These are phyloP conservation scores for Plantago coronopus DNA, from an alignment of 305 asterid species.

Conservation along the genomic window DNA sequence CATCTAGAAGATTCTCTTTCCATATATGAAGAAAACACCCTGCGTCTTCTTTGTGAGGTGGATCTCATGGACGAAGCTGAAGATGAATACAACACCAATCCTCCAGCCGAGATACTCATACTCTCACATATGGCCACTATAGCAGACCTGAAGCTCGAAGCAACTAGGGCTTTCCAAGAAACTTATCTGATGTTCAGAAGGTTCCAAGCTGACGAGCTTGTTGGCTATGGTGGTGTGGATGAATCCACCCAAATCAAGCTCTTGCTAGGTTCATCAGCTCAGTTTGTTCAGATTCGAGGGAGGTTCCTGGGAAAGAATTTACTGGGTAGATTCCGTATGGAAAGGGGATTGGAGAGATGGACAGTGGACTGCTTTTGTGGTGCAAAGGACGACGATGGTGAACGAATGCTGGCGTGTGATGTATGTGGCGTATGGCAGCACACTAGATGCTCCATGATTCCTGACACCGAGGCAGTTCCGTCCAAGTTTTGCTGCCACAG, in stretches of 20 bases:
- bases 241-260: constrained; percentile 80
- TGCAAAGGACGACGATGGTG: constrained; percentile 91
- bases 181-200: constrained; percentile 71
- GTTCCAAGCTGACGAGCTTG: constrained; percentile 76
- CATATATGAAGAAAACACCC: constrained; percentile 32
- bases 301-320: constrained; percentile 54
- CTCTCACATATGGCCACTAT: constrained; percentile 73
- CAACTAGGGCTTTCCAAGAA: constrained; percentile 72
- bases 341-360: constrained; percentile 87
- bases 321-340: constrained; percentile 65
- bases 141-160: constrained; percentile 76
- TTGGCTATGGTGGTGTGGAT: constrained; percentile 68
- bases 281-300: constrained; percentile 51
- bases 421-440: constrained; percentile 89
- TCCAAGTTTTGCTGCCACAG: constrained; percentile 47
- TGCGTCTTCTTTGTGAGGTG: constrained; percentile 70
- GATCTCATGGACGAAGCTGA: constrained; percentile 58
- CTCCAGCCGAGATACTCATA: constrained; percentile 70
- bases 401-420: constrained; percentile 92
- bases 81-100: constrained; percentile 35
- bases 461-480: constrained; percentile 59
- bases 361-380: constrained; percentile 83
- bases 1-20: constrained; percentile 38
- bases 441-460: constrained; percentile 79
- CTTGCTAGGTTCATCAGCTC: constrained; percentile 60